phyloP scores from a whole-genome alignment of 169 alveolate genomes.

The Neospora caninum region DNA sequence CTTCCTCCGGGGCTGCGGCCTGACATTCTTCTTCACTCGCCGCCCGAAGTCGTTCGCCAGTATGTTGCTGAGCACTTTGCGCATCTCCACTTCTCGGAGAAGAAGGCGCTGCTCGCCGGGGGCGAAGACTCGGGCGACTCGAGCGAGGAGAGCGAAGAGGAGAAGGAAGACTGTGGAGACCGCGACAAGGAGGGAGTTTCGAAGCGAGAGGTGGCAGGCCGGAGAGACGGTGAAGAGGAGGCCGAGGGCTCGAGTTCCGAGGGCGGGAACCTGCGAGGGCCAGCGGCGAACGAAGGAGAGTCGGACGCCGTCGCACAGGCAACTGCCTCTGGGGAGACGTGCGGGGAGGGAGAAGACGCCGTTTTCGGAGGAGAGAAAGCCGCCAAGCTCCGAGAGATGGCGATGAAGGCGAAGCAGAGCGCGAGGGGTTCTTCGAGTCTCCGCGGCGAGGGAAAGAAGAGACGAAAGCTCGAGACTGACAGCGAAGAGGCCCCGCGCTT shows the following conservation, averaged over 20 bases:
- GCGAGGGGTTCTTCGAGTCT: background rate
- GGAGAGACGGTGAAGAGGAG: background rate
- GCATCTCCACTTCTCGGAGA: background rate
- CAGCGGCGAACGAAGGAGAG: background rate
- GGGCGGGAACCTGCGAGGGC: background rate
- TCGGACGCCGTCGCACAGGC: background rate
- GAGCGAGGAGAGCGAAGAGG: background rate
- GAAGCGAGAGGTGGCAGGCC: background rate
- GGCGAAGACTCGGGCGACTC: no score
- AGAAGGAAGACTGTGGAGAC: background rate
- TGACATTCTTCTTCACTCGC: background rate
- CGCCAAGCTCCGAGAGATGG: background rate
- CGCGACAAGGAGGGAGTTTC: background rate
- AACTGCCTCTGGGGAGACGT: background rate
- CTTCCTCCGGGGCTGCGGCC: background rate
- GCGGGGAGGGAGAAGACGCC: background rate
- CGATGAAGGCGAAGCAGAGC: conserved; percentile 25
- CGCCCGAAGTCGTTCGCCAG: conserved; percentile 1
- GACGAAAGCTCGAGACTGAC: background rate
- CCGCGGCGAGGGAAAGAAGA: background rate
- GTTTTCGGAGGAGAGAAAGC: background rate
- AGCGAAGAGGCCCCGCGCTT: background rate
- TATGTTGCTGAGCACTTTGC: background rate
- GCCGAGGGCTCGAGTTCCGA: background rate
- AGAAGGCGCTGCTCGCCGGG: background rate